These are phyloP conservation scores for Tolypocladium amazonense DNA, from an alignment of 2,329 filamentous ascomycete species.

Conservation along the genomic window DNA sequence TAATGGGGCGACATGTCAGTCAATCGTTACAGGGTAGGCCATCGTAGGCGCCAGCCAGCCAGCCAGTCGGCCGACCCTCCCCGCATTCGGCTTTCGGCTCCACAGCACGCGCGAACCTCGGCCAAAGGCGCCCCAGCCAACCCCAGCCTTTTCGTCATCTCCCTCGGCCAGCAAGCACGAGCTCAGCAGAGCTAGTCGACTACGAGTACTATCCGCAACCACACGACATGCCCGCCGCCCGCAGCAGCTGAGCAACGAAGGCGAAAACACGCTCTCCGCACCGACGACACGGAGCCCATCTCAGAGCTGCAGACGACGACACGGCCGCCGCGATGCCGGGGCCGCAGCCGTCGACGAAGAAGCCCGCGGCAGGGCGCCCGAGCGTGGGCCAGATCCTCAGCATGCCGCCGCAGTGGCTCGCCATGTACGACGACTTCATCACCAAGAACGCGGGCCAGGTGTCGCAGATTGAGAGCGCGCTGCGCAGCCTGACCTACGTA, in stretches of 20 bases:
- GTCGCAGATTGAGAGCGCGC: constrained; percentile 85
- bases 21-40: neutral
- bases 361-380: constrained; percentile 4
- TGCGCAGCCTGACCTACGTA: constrained; percentile 90
- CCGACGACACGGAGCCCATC: neutral
- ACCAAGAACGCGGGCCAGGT: constrained; percentile 90
- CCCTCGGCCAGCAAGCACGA: neutral
- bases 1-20: too few species aligned
- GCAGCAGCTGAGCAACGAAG: neutral
- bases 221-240: neutral
- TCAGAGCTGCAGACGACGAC: neutral
- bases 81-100: neutral
- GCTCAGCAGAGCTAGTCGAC: neutral
- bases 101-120: neutral
- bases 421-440: constrained; percentile 80
- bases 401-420: constrained; percentile 54
- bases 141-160: neutral
- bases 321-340: neutral
- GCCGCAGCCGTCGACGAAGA: neutral
- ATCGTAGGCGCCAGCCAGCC: neutral
- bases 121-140: neutral
- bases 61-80: neutral
- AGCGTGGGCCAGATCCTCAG: constrained; percentile 33
- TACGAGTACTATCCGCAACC: neutral
- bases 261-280: neutral